phyloP scores from a whole-genome alignment of 352 stramenopile species.

The Aphanomyces astaci region DNA sequence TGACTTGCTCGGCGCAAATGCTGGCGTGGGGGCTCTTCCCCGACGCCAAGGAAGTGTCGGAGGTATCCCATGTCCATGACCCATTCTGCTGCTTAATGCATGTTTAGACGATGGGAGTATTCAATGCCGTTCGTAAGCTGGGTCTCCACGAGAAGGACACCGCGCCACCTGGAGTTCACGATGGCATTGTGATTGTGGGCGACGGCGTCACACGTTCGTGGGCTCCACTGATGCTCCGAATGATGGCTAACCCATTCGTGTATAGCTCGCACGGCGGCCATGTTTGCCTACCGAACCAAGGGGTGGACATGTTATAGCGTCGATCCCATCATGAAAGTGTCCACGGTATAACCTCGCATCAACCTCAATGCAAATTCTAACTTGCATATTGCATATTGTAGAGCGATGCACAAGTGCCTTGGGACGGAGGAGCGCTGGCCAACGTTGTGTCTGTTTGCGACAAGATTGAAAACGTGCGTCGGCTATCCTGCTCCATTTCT shows the following conservation, averaged over 20 bases:
- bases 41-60: slow-evolving; percentile 76
- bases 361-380: not conserved
- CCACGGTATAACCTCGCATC: slow-evolving; percentile 1
- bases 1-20: slow-evolving; percentile 59
- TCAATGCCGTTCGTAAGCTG: slow-evolving; percentile 70
- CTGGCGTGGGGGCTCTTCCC: slow-evolving; percentile 68
- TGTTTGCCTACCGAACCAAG: slow-evolving; percentile 66
- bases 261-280: slow-evolving; percentile 56
- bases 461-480: slow-evolving; percentile 72
- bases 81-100: too few species aligned
- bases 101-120: slow-evolving; percentile 78
- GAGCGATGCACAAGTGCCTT: slow-evolving; percentile 22
- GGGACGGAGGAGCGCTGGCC: slow-evolving; percentile 34
- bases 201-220: slow-evolving; percentile 69
- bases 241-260: slow-evolving; percentile 5
- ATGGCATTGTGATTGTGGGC: slow-evolving; percentile 70
- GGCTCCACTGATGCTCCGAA: not conserved
- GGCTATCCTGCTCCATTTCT: not conserved
- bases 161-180: slow-evolving; percentile 26
- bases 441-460: slow-evolving; percentile 73
- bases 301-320: slow-evolving; percentile 74
- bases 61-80: too few species aligned
- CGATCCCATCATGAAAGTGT: slow-evolving; percentile 54
- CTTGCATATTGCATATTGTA: not conserved
- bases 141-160: slow-evolving; percentile 15